Conservation (phyloP, 768 basidiomycete genomes). For the Nidularia sp. region DNA sequence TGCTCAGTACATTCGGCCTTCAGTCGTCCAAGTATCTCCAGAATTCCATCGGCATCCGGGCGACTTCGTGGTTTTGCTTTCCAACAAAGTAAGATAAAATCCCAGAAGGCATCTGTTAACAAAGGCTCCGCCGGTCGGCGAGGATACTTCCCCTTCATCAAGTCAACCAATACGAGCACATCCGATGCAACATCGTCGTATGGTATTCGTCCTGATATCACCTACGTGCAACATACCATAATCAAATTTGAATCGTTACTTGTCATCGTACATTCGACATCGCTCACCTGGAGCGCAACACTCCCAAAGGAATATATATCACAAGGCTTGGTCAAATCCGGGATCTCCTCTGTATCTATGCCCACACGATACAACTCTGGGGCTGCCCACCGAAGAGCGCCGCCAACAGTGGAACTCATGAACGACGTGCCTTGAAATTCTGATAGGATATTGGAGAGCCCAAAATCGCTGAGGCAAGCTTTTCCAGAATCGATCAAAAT, state of each 20-base stretch:
- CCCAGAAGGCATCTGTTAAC: constrained; percentile 2
- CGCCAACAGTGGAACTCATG: constrained; percentile 19
- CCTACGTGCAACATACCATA: not conserved
- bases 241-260: not conserved
- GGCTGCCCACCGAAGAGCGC: constrained; percentile 28
- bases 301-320: constrained; percentile 35
- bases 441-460: constrained; percentile 22
- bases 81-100: constrained; percentile 1
- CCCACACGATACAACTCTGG: constrained; percentile 20
- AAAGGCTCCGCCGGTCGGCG: not conserved
- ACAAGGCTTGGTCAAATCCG: constrained; percentile 8
- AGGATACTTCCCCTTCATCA: constrained; percentile 1
- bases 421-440: constrained; percentile 13
- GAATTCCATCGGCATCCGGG: not conserved
- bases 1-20: not conserved
- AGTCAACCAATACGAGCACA: not conserved
- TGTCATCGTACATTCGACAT: not conserved
- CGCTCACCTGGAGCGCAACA: constrained; percentile 15
- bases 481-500: constrained; percentile 26
- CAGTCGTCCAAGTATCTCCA: not conserved
- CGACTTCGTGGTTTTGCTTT: not conserved
- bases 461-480: constrained; percentile 30
- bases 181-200: constrained; percentile 1
- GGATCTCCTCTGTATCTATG: constrained; percentile 5
- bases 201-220: constrained; percentile 2